Evolutionary conservation across 2,329 filamentous ascomycete genomes (phyloP), one percentile per base, ranked within the genome.

Genomic region (Nemania serpens): DNA sequence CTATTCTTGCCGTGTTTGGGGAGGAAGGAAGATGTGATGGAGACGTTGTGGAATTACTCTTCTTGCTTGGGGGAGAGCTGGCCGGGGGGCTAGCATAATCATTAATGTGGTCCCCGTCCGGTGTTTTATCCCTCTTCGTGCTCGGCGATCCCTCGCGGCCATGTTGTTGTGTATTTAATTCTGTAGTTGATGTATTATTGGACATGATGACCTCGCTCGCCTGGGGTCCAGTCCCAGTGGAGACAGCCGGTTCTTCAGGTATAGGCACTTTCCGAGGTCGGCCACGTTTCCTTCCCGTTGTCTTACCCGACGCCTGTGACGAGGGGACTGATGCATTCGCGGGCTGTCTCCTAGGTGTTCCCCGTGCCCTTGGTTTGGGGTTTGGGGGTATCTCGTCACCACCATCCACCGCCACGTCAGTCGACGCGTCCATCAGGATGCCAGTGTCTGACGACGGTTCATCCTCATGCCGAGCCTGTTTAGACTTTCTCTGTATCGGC

Each of bases 401-500:
- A 63, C 62, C 59, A 67, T 73, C 45, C 62, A 43, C 50, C 53
- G 49, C 59, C 50, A 68, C 59, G 47, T 66, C 57, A 36, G 49
- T 43, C 56, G 66, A 55, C 43, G 68, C 70, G 46, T 74, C 72
- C 36, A 39, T 62, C 11, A 63, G 18, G 5, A 64, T 56, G 36
- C 67, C 68, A 45, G 63, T 55, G 20, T 73, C 73, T n/a, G 72
- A 72, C 10, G 68, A 64, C 5, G 63, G 63, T 7, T 70, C 68
- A 39, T 70, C 71, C 11, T 72, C 71, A 7, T 71, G 71, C 29
- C 76, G 77, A 47, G 73, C 69, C 22, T 73, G 68, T 52, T 66
- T 69, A 11, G 76, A 71, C 1, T 71, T 74, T 50, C 73, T 75
- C 52, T 68, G 72, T 17, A 77, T 74, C 3, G 82, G 81, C 1